Percentiles rank a stretch among this genome's conserved stretches.
phyloP scores from a whole-genome alignment of 495 filamentous ascomycete genomes.

The Glonium stellatum region DNA sequence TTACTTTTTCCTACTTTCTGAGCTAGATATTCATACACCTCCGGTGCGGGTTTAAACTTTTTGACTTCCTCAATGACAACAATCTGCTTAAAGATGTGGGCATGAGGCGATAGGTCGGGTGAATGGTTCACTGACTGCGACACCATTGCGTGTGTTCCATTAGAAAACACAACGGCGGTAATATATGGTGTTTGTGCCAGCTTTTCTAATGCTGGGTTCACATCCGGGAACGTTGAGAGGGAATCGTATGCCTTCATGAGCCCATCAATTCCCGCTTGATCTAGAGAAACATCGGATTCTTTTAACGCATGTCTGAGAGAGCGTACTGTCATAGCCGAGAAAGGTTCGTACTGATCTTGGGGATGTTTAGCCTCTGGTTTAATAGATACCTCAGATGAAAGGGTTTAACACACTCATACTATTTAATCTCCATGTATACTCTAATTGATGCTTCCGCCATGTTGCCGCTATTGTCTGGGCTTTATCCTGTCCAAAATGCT shows the following conservation, averaged over 20 bases:
- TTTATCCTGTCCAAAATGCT: conserved; percentile 48
- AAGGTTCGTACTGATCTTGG: conserved; percentile 55
- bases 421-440: conserved; percentile 77
- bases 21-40: conserved; percentile 55
- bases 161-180: conserved; percentile 64
- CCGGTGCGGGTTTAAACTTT: conserved; percentile 64
- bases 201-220: conserved; percentile 44
- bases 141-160: conserved; percentile 62
- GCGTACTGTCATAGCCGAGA: conserved; percentile 56
- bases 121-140: conserved; percentile 51
- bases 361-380: background rate
- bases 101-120: conserved; percentile 47
- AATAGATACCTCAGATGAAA: conserved; percentile 8
- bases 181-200: conserved; percentile 39
- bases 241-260: conserved; percentile 63
- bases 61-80: conserved; percentile 55
- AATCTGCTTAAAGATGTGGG: conserved; percentile 46
- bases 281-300: conserved; percentile 45
- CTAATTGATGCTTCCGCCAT: conserved; percentile 61
- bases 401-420: conserved; percentile 57
- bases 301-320: conserved; percentile 58
- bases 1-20: conserved; percentile 42
- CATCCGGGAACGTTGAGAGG: conserved; percentile 65
- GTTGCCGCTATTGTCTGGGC: conserved; percentile 48
- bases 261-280: conserved; percentile 35